Evolutionary conservation across 192 early-diverging fungal genomes (phyloP).

Genomic region (Podila verticillata): DNA sequence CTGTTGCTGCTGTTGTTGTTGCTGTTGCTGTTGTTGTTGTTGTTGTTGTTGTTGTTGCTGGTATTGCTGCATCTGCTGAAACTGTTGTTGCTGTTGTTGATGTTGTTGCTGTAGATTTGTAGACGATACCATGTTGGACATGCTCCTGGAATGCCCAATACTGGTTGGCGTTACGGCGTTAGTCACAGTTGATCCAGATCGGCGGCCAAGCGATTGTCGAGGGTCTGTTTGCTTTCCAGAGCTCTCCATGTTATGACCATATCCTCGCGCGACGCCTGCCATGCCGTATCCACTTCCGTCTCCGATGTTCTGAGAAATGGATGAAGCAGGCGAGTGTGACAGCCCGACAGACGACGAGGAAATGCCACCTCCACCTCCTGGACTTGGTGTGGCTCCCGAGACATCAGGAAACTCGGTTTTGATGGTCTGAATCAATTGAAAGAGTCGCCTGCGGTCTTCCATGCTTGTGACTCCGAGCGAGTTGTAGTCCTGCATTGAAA

Average conservation of each 20-base stretch:
- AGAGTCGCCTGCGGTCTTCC: slow-evolving; percentile 66
- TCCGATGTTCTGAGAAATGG: not conserved
- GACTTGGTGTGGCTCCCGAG: not conserved
- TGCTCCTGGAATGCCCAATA: slow-evolving; percentile 38
- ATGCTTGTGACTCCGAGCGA: slow-evolving; percentile 67
- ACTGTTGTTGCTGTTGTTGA: slow-evolving; percentile 26
- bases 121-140: slow-evolving; percentile 22
- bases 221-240: slow-evolving; percentile 15
- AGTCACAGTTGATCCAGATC: slow-evolving; percentile 29
- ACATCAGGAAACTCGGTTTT: slow-evolving; percentile 25
- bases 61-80: slow-evolving; percentile 19
- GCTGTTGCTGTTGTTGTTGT: slow-evolving; percentile 12
- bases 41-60: slow-evolving; percentile 29
- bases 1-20: slow-evolving; percentile 19
- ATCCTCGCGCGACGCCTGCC: slow-evolving; percentile 28
- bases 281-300: not conserved
- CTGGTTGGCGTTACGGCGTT: not conserved
- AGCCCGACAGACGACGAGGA: too few relatives aligned
- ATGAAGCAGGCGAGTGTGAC: slow-evolving; percentile 1
- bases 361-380: too few relatives aligned
- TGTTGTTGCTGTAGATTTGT: slow-evolving; percentile 22
- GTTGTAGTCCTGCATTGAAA: slow-evolving; percentile 84
- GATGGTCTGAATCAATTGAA: slow-evolving; percentile 56
- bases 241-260: slow-evolving; percentile 20
- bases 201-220: slow-evolving; percentile 44